Evolutionary conservation across 345 rosid genomes (phyloP).

Genomic region (Geranium brycei): DNA sequence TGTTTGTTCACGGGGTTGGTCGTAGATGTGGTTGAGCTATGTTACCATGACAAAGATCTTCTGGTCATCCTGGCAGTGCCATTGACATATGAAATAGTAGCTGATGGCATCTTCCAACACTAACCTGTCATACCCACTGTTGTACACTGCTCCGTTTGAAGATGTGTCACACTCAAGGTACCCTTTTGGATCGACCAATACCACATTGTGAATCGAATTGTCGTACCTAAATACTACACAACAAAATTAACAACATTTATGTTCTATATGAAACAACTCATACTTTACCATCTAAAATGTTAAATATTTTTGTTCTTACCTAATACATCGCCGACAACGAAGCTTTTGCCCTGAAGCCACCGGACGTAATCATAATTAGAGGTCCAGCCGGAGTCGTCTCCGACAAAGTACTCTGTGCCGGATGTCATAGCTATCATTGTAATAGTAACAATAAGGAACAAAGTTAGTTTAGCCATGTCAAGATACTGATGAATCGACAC

Average conservation of each 20-base stretch:
- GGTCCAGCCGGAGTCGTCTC: constrained; percentile 5
- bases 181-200: not conserved
- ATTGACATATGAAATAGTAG: too few species aligned
- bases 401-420: constrained; percentile 2
- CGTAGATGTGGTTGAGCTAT: too few species aligned
- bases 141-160: not conserved
- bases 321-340: not conserved
- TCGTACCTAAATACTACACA: constrained; percentile 1
- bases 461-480: not conserved
- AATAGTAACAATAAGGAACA: not conserved
- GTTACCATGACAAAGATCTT: too few species aligned
- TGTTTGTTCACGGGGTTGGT: too few species aligned
- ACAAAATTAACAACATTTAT: not conserved
- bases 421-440: not conserved
- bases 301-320: not conserved
- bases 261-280: too few species aligned
- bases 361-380: not conserved
- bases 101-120: too few species aligned
- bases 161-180: constrained; percentile 1
- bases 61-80: too few species aligned
- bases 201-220: not conserved
- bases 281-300: not conserved
- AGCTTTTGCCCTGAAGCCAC: constrained; percentile 1
- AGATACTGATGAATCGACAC: not conserved
- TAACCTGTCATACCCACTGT: not conserved